These are phyloP conservation scores for Penicillium verrucosum DNA, from an alignment of 2,329 filamentous ascomycete genomes.

Conservation along the genomic window DNA sequence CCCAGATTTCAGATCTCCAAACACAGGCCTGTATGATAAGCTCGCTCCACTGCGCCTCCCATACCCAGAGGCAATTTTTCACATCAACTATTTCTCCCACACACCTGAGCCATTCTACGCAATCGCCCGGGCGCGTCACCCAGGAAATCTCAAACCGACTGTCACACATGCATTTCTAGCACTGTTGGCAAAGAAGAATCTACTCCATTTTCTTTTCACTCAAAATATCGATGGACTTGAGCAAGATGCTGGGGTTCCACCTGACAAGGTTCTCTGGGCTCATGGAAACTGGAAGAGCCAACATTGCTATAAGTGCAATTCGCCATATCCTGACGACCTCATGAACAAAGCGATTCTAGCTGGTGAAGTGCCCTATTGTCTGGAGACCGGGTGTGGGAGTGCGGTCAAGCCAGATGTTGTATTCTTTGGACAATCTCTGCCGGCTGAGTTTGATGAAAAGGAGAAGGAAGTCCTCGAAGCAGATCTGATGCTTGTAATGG, in stretches of 20 bases:
- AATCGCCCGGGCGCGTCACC: constrained; percentile 79
- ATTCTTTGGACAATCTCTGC: constrained; percentile 73
- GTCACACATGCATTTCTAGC: constrained; percentile 78
- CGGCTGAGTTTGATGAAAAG: constrained; percentile 57
- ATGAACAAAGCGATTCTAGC: constrained; percentile 65
- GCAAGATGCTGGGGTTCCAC: constrained; percentile 72
- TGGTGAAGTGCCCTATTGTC: constrained; percentile 67
- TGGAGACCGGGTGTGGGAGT: constrained; percentile 58
- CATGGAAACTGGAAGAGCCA: constrained; percentile 85
- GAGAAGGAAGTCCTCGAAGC: constrained; percentile 52
- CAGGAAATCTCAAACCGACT: constrained; percentile 77
- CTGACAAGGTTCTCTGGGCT: constrained; percentile 72
- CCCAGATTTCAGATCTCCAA: constrained; percentile 82
- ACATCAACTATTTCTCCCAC: constrained; percentile 73
- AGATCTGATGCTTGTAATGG: constrained; percentile 72
- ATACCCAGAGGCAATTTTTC: constrained; percentile 81
- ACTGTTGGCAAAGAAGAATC: constrained; percentile 67
- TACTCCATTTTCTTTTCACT: constrained; percentile 79
- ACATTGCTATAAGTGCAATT: constrained; percentile 75
- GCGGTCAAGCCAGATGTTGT: constrained; percentile 83
- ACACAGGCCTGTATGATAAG: constrained; percentile 82
- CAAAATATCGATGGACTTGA: constrained; percentile 93
- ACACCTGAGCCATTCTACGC: constrained; percentile 82
- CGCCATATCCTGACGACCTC: constrained; percentile 60
- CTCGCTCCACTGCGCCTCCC: constrained; percentile 75